Percentiles rank a stretch among this genome's conserved stretches.
phyloP scores from a whole-genome alignment of 805 yeast species.

The Candida quercuum region DNA sequence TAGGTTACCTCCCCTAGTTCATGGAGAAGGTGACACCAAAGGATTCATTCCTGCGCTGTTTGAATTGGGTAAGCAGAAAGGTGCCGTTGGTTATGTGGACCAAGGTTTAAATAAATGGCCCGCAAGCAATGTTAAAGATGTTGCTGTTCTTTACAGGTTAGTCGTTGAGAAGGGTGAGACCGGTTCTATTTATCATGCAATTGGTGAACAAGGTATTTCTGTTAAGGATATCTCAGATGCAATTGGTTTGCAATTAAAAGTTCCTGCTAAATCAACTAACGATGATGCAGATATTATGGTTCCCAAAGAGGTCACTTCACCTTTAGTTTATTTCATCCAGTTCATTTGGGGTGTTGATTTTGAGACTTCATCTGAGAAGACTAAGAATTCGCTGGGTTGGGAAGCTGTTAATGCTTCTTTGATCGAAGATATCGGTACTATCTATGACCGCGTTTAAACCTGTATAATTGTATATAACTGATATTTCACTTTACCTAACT shows the following conservation, averaged over 20 bases:
- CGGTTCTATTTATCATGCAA: slow-evolving; percentile 23
- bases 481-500: too few relatives aligned
- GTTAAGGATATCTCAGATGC: slow-evolving; percentile 25
- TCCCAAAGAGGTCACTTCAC: neutral
- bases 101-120: slow-evolving; percentile 29
- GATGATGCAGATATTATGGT: slow-evolving; percentile 5
- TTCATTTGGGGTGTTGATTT: slow-evolving; percentile 4
- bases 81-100: slow-evolving; percentile 30
- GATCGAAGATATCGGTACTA: too few relatives aligned
- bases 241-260: slow-evolving; percentile 16
- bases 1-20: slow-evolving; percentile 29
- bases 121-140: slow-evolving; percentile 28
- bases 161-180: slow-evolving; percentile 24
- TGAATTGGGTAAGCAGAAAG: slow-evolving; percentile 26
- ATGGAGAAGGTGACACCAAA: slow-evolving; percentile 25
- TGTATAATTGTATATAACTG: too few relatives aligned
- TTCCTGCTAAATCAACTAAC: slow-evolving; percentile 14
- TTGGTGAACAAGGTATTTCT: slow-evolving; percentile 18
- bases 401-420: too few relatives aligned
- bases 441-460: too few relatives aligned
- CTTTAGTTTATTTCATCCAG: neutral
- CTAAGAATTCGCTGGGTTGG: slow-evolving; percentile 24
- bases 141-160: slow-evolving; percentile 25
- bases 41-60: slow-evolving; percentile 22
- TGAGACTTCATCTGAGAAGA: slow-evolving; percentile 12